These are phyloP conservation scores for Filosporella fistucella DNA, from an alignment of 495 filamentous ascomycete species.

Conservation along the genomic window DNA sequence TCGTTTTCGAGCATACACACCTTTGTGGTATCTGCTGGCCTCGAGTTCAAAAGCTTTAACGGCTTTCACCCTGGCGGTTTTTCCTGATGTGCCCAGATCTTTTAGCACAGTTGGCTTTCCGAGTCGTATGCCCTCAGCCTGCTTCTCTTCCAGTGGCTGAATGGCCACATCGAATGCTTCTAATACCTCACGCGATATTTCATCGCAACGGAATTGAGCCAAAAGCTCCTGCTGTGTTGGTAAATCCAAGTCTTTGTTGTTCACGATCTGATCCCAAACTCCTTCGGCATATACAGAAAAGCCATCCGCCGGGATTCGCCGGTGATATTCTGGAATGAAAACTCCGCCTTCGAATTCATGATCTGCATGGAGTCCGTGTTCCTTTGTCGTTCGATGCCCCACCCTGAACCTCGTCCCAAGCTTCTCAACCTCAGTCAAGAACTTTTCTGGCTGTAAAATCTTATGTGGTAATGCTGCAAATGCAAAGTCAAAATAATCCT, in stretches of 20 bases:
- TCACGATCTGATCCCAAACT: constrained; percentile 96
- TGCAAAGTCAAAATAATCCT: constrained; percentile 97
- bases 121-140: constrained; percentile 62
- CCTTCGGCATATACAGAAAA: constrained; percentile 89
- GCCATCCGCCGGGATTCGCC: constrained; percentile 92
- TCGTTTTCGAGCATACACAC: constrained; percentile 80
- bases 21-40: constrained; percentile 93
- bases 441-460: constrained; percentile 91
- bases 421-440: constrained; percentile 72
- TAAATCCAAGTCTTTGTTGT: constrained; percentile 96
- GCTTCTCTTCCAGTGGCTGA: constrained; percentile 77
- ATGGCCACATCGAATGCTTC: constrained; percentile 80
- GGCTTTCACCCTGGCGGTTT: constrained; percentile 62
- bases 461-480: constrained; percentile 96
- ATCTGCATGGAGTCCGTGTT: constrained; percentile 48
- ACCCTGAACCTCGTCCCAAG: constrained; percentile 77
- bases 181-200: constrained; percentile 84
- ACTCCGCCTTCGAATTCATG: constrained; percentile 72
- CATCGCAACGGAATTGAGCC: constrained; percentile 95
- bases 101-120: constrained; percentile 70
- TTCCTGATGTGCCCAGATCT: constrained; percentile 74
- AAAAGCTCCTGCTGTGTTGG: constrained; percentile 96
- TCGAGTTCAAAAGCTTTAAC: constrained; percentile 82
- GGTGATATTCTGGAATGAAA: constrained; percentile 91
- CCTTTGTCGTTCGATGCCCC: constrained; percentile 62